These are phyloP conservation scores for Colletotrichum spaethianum DNA, from an alignment of 2,329 filamentous ascomycete genomes.

Conservation along the genomic window DNA sequence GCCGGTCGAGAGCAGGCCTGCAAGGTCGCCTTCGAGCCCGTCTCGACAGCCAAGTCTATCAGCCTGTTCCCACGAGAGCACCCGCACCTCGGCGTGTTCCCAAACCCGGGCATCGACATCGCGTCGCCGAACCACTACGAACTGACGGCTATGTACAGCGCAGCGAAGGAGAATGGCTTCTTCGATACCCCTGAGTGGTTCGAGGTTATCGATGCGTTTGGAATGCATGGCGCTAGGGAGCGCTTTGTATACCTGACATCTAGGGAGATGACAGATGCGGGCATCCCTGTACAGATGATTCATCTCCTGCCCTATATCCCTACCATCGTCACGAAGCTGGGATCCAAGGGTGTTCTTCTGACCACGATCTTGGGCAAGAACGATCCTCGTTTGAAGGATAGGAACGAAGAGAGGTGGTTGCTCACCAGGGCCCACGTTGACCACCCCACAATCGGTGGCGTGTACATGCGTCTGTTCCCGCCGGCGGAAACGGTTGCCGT, in stretches of 20 bases:
- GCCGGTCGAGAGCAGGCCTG: conserved; percentile 69
- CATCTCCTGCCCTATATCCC: conserved; percentile 92
- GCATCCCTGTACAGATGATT: conserved; percentile 86
- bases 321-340: conserved; percentile 87
- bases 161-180: conserved; percentile 76
- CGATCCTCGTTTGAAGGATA: conserved; percentile 76
- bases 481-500: conserved; percentile 72
- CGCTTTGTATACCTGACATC: conserved; percentile 79
- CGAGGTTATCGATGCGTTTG: conserved; percentile 81
- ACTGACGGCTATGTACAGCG: conserved; percentile 81
- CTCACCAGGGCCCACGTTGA: conserved; percentile 73
- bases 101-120: conserved; percentile 76
- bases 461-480: conserved; percentile 85
- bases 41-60: conserved; percentile 84
- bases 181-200: conserved; percentile 85
- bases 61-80: conserved; percentile 72
- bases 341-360: conserved; percentile 80
- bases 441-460: conserved; percentile 74
- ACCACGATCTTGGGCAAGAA: conserved; percentile 78
- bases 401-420: conserved; percentile 77
- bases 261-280: conserved; percentile 78
- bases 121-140: conserved; percentile 89
- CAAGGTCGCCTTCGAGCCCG: conserved; percentile 87
- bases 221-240: conserved; percentile 78
- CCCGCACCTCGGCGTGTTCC: conserved; percentile 67